Evolutionary conservation across 2,329 filamentous ascomycete genomes (phyloP), one percentile per base, ranked within the genome.

Genomic region (Phialophora chinensis): DNA sequence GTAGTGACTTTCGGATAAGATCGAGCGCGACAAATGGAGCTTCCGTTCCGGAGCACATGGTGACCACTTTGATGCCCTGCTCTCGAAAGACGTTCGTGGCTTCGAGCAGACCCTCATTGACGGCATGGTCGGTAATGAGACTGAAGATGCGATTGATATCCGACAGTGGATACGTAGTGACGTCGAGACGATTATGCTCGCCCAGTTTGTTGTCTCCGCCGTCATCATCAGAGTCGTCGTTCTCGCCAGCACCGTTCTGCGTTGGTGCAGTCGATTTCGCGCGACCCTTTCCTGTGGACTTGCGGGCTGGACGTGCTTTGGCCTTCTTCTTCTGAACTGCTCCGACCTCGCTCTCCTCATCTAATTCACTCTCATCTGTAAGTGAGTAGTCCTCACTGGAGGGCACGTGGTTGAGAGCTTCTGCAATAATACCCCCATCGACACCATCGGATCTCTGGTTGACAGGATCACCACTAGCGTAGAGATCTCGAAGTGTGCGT

Each of bases 11-110:
- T 47, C 78, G 75, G 54, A 92, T 77, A 75, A 88, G 79, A 14
- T 86, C 79, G 14, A 92, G 74, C 0, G 88, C 88, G 1, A 93
- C 80, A 1, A 94, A 78, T 0, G 91, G 91, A 4, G 87, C 87
- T 71, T 94, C 91, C 0, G 91, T 93, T 0, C 91, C 91, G 1
- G 90, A 93, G 74, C 90, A 93, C 80, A 93, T 87, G 0, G 91
- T 94, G 0, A 84, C 90, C 29, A 93, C 80, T 8, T 83, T 78
- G 29, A 90, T 71, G 73, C 6, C 79, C 74, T 2, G 73, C 73
- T 8, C 76, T 72, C 1, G 82, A 69, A 57, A 76, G 70, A 2
- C 74, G 31, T 0, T 82, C 50, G 1, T 79, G 75, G 59, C 59
- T 10, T 84, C 71, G 11, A 76, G 69, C 68, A 75, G 65, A 62